These are phyloP conservation scores for Rhodomyrtus psidioides DNA, from an alignment of 441 rosid genomes.

Conservation along the genomic window DNA sequence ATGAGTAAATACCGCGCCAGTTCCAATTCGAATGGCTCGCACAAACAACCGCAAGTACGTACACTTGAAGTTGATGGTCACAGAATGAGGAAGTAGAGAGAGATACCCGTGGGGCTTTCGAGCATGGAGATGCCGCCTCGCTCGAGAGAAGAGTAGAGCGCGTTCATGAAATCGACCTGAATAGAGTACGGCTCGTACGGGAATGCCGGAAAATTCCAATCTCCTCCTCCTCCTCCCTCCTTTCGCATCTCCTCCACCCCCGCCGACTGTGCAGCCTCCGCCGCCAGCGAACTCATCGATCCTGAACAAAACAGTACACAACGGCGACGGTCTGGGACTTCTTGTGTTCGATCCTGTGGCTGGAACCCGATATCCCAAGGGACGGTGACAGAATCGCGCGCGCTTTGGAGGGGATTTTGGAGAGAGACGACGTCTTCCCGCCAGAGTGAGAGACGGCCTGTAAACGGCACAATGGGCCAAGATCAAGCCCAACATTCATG, in stretches of 20 bases:
- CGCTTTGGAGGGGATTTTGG: neutral
- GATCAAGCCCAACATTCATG: neutral
- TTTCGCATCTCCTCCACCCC: conserved; percentile 6
- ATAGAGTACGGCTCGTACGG: conserved; percentile 76
- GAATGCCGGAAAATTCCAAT: conserved; percentile 46
- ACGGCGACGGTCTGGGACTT: neutral
- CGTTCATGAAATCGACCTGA: conserved; percentile 77
- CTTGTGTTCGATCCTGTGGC: too few species aligned
- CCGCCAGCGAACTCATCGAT: neutral
- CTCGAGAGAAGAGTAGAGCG: conserved; percentile 65
- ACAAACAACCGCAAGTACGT: neutral
- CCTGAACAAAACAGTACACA: neutral
- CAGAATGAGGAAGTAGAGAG: neutral
- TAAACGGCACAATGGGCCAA: neutral
- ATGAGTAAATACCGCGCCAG: neutral
- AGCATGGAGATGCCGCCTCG: conserved; percentile 93
- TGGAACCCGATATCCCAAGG: neutral
- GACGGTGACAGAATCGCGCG: neutral
- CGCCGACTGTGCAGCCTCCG: neutral
- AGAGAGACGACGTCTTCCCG: neutral
- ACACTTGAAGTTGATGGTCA: neutral
- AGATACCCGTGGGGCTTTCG: conserved; percentile 82
- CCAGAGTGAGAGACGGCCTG: neutral
- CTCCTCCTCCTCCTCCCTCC: conserved; percentile 18
- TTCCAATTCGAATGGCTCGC: neutral